Base-by-base conservation (phyloP, 768 basidiomycete genomes). In the Suillus paluster region DNA sequence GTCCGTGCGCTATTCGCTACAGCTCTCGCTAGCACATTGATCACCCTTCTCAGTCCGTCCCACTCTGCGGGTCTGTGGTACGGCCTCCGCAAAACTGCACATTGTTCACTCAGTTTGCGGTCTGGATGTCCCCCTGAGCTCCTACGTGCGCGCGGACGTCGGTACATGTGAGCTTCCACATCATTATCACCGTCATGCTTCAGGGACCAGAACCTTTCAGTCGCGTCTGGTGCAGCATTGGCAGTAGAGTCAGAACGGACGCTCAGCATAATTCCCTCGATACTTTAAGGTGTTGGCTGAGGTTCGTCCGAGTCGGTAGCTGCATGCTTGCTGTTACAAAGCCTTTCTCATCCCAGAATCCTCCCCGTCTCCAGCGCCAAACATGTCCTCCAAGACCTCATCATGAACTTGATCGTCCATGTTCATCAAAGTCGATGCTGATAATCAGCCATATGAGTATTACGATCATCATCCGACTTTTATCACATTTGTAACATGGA, bases 51-150 rank as follows among this genome's bases (percentile, higher is more conserved):
- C 1, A 77, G 84, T 0, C 74, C 79, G 14, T 68, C 80, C 0
- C 75, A 78, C 15, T 70, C 73, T 4, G 72, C 75, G 60, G 90
- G 87, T 8, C 74, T 92, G 1, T n/a, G n/a, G n/a, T 89, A 91
- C 60, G 83, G 79, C 21, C 77, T 89, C 63, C 84, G 90, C 38
- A 91, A 91, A 71, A 79, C 84, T 5, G 78, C 85, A 2, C 81
- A 86, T 67, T 85, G 85, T 65, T 73, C 90, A 50, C 67, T 78
- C 23, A 79, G 80, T 46, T 80, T 91, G 66, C 77, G 91, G 0
- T 81, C 80, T 2, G 79, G 81, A 25, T 77, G 81, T 15, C 82
- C 88, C 14, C 73, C 80, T 1, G 76, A 80, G 3, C 69, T 88
- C 36, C 65, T 84, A 3, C 82, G 81, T 10, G 34, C 69, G 79